These are phyloP conservation scores for Labyrinthula sp. DNA, from an alignment of 352 stramenopile species.

Conservation along the genomic window DNA sequence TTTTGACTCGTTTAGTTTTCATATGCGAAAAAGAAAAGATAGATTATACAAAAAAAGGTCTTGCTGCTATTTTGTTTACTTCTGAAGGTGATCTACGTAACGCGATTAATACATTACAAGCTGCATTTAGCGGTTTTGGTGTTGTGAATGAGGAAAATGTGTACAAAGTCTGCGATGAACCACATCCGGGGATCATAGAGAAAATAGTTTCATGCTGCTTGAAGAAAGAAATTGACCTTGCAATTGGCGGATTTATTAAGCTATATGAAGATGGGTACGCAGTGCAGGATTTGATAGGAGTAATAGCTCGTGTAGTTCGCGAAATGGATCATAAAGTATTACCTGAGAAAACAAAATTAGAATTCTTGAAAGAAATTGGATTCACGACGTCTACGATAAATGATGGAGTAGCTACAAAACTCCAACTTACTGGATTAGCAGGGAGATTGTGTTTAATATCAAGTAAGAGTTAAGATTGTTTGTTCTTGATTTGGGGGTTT, in stretches of 20 bases:
- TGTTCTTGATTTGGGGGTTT: too few species aligned
- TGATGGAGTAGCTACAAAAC: slow-evolving; percentile 59
- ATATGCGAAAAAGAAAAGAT: slow-evolving; percentile 75
- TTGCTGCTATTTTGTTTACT: slow-evolving; percentile 94
- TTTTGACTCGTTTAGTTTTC: slow-evolving; percentile 68
- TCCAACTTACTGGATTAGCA: slow-evolving; percentile 81
- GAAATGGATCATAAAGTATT: slow-evolving; percentile 51
- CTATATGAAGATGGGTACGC: slow-evolving; percentile 43
- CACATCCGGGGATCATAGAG: slow-evolving; percentile 67
- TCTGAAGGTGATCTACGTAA: slow-evolving; percentile 96
- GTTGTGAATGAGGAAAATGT: slow-evolving; percentile 82
- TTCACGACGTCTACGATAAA: slow-evolving; percentile 84
- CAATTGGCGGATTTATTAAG: slow-evolving; percentile 46
- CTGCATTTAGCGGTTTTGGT: slow-evolving; percentile 75
- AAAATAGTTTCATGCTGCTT: slow-evolving; percentile 60
- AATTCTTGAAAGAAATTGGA: slow-evolving; percentile 63
- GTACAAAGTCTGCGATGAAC: slow-evolving; percentile 82
- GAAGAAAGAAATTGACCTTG: slow-evolving; percentile 53
- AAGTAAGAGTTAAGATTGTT: too few species aligned
- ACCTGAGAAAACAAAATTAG: slow-evolving; percentile 64
- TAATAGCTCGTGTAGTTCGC: slow-evolving; percentile 20
- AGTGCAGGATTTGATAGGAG: slow-evolving; percentile 11
- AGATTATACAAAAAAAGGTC: slow-evolving; percentile 54
- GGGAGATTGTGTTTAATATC: slow-evolving; percentile 33
- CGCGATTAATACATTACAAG: slow-evolving; percentile 93